Evolutionary conservation across 768 basidiomycete species (phyloP).

Genomic region (Lactifluus volemus): DNA sequence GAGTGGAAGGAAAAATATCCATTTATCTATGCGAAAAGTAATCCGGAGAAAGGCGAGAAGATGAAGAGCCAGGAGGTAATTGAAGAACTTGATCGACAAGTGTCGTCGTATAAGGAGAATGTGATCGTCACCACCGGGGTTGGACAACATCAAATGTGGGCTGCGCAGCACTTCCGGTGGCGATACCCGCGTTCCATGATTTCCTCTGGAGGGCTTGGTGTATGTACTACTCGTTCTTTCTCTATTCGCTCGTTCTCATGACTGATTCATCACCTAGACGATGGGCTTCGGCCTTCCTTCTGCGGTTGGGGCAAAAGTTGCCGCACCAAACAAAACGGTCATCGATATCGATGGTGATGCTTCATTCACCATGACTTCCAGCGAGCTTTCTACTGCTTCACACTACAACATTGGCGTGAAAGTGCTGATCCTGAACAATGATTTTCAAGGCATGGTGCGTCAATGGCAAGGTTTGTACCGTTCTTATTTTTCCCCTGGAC

Average conservation of each 20-base stretch:
- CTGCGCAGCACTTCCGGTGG: constrained; percentile 92
- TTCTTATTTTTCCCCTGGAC: background rate
- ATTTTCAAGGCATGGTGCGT: constrained; percentile 98
- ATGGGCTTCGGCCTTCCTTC: constrained; percentile 98
- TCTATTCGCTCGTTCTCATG: background rate
- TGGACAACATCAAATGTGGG: constrained; percentile 99
- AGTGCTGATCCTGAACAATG: constrained; percentile 87
- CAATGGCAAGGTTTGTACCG: constrained; percentile 87
- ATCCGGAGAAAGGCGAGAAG: constrained; percentile 41
- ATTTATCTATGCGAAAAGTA: constrained; percentile 71
- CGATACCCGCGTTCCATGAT: constrained; percentile 79
- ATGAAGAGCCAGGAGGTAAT: constrained; percentile 98
- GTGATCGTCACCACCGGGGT: constrained; percentile 90
- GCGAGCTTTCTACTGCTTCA: constrained; percentile 93
- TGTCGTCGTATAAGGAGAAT: constrained; percentile 73
- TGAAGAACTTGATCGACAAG: constrained; percentile 81
- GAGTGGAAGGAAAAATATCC: constrained; percentile 84
- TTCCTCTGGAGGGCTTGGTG: constrained; percentile 90
- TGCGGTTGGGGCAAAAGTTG: constrained; percentile 95
- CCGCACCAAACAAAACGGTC: constrained; percentile 86
- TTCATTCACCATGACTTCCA: constrained; percentile 98
- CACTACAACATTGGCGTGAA: constrained; percentile 94
- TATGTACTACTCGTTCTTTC: constrained; percentile 33
- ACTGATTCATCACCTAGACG: constrained; percentile 42
- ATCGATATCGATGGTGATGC: constrained; percentile 97